Evolutionary conservation across 2,329 filamentous ascomycete species (phyloP).

Genomic region (Escovopsis weberi): DNA sequence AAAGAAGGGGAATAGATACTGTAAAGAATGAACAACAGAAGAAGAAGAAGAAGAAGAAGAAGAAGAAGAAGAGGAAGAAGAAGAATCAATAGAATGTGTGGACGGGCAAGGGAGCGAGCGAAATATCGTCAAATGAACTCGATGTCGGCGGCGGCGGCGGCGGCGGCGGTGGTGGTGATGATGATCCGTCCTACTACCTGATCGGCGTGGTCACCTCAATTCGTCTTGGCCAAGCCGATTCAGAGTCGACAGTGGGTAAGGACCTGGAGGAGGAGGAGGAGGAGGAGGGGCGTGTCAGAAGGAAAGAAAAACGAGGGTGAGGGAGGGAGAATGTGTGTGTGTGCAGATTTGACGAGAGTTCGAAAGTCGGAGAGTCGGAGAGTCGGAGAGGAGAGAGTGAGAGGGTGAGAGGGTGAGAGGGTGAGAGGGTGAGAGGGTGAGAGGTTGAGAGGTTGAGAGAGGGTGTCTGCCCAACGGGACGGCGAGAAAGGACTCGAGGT

Average conservation of each 20-base stretch:
- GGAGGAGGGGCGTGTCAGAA: not conserved
- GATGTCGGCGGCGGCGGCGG: no score
- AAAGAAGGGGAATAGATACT: not conserved
- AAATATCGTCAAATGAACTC: no score
- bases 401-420: no score
- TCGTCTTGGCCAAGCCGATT: no score
- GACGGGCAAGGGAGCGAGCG: no score
- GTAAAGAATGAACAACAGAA: not conserved
- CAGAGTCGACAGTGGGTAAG: no score
- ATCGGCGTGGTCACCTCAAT: no score
- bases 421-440: no score
- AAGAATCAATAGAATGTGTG: no score
- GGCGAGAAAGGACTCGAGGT: no score
- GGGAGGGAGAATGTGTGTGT: not conserved
- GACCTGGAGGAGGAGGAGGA: not conserved
- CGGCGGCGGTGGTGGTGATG: not conserved
- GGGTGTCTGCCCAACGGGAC: no score
- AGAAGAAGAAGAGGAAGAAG: not conserved
- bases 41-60: not conserved
- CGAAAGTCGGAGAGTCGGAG: conserved; percentile 1
- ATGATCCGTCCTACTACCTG: not conserved
- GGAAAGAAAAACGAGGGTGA: not conserved
- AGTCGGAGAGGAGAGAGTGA: not conserved
- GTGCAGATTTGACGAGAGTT: not conserved
- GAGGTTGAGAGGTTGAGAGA: no score